Evolutionary conservation across 176 grass and related monocot species (phyloP), one percentile per base, ranked within the genome.

Genomic region (Hyparrhenia diplandra): DNA sequence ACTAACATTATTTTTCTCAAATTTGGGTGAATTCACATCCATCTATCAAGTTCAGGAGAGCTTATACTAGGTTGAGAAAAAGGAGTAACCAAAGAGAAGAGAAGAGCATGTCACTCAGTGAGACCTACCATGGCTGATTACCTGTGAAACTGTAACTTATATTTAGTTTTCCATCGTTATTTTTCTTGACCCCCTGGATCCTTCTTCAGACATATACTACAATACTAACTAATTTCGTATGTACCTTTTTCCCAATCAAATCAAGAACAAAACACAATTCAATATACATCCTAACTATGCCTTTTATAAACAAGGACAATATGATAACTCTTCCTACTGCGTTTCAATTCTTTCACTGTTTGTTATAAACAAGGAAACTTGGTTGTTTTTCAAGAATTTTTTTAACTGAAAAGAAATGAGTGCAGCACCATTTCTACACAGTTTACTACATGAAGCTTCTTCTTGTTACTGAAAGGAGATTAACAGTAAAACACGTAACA

Each of bases 371-470:
- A 79, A 67, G 27, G 31, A 20, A 23, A 34, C 10, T 52, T 66
- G 24, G 75, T n/a, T n/a, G n/a, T n/a, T n/a, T n/a, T n/a, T n/a
- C n/a, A n/a, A n/a, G n/a, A n/a, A n/a, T n/a, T n/a, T n/a, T n/a
- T n/a, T n/a, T n/a, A n/a, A n/a, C 61, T 74, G 52, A 40, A 83
- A n/a, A 68, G 17, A 67, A 28, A 47, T 52, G 27, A 62, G 32
- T 23, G 42, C 59, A 68, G 58, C 28, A 30, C 9, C 60, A 69
- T 69, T 58, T 80, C 30, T 60, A 43, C 34, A 71, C 17, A 63
- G 41, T 55, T 75, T 84, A 62, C 13, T 83, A 30, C 81, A 80
- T 62, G 51, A 80, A 75, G 30, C 9, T 68, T 8, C 16, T 25
- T 69, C 41, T 9, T 69, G 23, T 62, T 28, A 52, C 11, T 27